Conservation (phyloP, 257 asterid genomes). For the Fraxinus anomala region DNA sequence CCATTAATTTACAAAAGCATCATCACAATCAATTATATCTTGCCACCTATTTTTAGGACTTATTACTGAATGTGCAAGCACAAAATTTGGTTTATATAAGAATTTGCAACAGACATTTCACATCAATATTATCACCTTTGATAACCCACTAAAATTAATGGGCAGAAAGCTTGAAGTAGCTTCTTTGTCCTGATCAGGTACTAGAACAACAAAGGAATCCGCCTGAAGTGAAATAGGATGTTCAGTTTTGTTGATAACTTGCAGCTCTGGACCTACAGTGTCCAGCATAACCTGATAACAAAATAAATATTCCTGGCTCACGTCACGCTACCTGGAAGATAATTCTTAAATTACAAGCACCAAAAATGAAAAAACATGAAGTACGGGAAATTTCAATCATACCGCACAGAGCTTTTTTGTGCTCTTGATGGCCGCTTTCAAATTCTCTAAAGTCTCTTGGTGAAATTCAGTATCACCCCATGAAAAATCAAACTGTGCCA, state of each 20-base stretch:
- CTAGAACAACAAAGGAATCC: slow-evolving; percentile 48
- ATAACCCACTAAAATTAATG: slow-evolving; percentile 57
- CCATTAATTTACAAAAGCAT: neutral
- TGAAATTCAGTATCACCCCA: slow-evolving; percentile 79
- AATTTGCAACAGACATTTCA: neutral
- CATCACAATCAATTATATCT: neutral
- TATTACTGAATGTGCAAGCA: neutral
- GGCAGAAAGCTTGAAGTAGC: slow-evolving; percentile 67
- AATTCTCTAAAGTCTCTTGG: slow-evolving; percentile 75
- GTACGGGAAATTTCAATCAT: slow-evolving; percentile 31
- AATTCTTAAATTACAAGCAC: neutral
- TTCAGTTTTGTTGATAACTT: slow-evolving; percentile 59
- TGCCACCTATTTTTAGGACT: neutral
- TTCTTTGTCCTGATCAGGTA: slow-evolving; percentile 63
- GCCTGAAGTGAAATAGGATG: slow-evolving; percentile 56
- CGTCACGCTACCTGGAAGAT: neutral
- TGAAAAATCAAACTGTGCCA: slow-evolving; percentile 89
- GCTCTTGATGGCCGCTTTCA: slow-evolving; percentile 62
- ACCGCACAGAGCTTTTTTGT: slow-evolving; percentile 80
- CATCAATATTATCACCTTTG: slow-evolving; percentile 45
- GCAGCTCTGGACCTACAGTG: slow-evolving; percentile 77
- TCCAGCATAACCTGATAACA: slow-evolving; percentile 71
- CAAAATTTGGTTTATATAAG: neutral
- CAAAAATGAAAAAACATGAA: neutral
- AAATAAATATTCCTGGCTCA: neutral